These are phyloP conservation scores for Scleroderma citrinum DNA, from an alignment of 768 basidiomycete genomes.

Conservation along the genomic window DNA sequence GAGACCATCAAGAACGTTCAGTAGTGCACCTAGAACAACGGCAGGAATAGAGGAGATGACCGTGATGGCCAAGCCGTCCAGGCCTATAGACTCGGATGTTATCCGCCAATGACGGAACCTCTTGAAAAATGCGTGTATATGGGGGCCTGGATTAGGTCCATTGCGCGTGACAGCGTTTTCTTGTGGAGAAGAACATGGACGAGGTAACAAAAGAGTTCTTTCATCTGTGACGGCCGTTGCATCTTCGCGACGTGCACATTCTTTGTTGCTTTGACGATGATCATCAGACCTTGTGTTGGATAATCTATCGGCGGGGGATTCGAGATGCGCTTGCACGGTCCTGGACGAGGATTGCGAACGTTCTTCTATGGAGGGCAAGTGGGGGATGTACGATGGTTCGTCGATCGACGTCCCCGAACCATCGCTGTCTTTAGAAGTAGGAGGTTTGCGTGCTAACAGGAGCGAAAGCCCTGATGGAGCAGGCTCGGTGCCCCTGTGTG, in stretches of 20 bases:
- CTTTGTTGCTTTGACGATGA: neutral
- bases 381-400: neutral
- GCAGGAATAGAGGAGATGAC: conserved; percentile 60
- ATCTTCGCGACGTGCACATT: neutral
- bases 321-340: neutral
- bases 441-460: conserved; percentile 5
- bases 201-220: conserved; percentile 13
- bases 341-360: neutral
- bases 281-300: neutral
- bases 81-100: neutral
- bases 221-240: conserved; percentile 10
- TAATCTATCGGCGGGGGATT: neutral
- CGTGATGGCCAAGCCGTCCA: neutral
- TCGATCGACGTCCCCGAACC: neutral
- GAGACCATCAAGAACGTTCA: conserved; percentile 92
- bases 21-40: conserved; percentile 72
- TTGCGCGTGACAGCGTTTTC: neutral
- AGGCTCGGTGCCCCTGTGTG: neutral
- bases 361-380: neutral
- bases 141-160: neutral
- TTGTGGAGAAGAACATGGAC: neutral
- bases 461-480: conserved; percentile 11
- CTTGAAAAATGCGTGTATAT: neutral
- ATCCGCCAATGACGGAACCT: neutral
- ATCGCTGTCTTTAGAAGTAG: neutral